Evolutionary conservation across 2,329 filamentous ascomycete species (phyloP).

Genomic region (Fusarium verticillioides): DNA sequence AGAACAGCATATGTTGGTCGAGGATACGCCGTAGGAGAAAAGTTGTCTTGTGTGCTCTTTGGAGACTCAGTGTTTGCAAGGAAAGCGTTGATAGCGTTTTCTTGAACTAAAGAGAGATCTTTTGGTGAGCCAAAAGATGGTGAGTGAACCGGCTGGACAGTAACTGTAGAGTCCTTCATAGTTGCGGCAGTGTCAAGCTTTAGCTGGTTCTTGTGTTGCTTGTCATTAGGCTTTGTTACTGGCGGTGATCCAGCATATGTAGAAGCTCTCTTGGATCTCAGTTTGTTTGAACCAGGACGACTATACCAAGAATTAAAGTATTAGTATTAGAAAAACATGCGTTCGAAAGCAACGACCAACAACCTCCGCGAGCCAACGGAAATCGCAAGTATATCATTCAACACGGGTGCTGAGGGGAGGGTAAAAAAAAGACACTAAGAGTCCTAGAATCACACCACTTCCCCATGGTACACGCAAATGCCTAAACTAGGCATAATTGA

Average conservation of each 20-base stretch:
- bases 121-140: conserved; percentile 30
- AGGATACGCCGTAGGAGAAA: conserved; percentile 34
- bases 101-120: conserved; percentile 36
- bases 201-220: conserved; percentile 15
- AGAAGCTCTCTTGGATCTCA: conserved; percentile 42
- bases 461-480: conserved; percentile 12
- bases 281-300: conserved; percentile 42
- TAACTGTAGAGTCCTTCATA: conserved; percentile 41
- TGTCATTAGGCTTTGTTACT: conserved; percentile 18
- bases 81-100: conserved; percentile 31
- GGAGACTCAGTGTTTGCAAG: conserved; percentile 23
- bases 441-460: conserved; percentile 23
- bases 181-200: conserved; percentile 17
- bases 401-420: neutral
- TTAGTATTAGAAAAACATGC: conserved; percentile 22
- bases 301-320: conserved; percentile 21
- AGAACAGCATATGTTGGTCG: conserved; percentile 49
- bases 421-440: neutral
- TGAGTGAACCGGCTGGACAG: conserved; percentile 37
- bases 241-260: conserved; percentile 29
- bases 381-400: neutral
- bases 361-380: neutral
- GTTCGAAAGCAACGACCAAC: conserved; percentile 2
- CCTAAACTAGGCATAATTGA: conserved; percentile 40
- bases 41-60: conserved; percentile 6